phyloP scores from a whole-genome alignment of 441 rosid species.

The Bocquillonia castaneifolia region DNA sequence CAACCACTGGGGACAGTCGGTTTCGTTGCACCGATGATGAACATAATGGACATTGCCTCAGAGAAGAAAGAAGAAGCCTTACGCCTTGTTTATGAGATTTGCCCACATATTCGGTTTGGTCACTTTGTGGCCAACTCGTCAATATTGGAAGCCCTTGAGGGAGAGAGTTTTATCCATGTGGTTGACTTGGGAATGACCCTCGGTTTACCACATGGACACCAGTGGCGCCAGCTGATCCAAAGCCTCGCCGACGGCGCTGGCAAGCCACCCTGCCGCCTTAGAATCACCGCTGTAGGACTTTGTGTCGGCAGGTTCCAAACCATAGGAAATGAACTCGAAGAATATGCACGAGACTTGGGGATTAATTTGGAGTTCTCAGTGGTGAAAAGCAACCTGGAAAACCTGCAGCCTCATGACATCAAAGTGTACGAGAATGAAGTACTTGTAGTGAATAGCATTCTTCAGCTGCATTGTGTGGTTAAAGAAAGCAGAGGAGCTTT shows the following conservation, averaged over 20 bases:
- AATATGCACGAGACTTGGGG: slow-evolving; percentile 35
- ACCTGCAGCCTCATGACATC: slow-evolving; percentile 38
- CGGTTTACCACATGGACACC: slow-evolving; percentile 50
- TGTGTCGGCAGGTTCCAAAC: slow-evolving; percentile 26
- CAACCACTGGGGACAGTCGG: slow-evolving; percentile 46
- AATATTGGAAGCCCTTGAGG: slow-evolving; percentile 79
- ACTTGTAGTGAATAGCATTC: slow-evolving; percentile 50
- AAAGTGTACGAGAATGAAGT: slow-evolving; percentile 38
- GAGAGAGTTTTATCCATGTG: slow-evolving; percentile 59
- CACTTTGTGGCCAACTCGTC: slow-evolving; percentile 52
- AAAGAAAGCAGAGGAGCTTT: slow-evolving; percentile 63
- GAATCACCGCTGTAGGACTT: slow-evolving; percentile 50
- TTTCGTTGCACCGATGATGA: slow-evolving; percentile 26
- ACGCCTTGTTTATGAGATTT: slow-evolving; percentile 47
- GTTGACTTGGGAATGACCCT: slow-evolving; percentile 65
- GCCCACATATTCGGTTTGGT: slow-evolving; percentile 54
- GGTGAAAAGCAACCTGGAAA: slow-evolving; percentile 48
- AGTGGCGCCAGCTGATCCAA: slow-evolving; percentile 50
- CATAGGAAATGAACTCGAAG: slow-evolving; percentile 39
- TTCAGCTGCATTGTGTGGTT: slow-evolving; percentile 62
- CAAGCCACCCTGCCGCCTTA: slow-evolving; percentile 35
- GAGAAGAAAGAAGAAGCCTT: slow-evolving; percentile 54
- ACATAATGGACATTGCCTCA: slow-evolving; percentile 34
- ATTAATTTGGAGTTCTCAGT: slow-evolving; percentile 39
- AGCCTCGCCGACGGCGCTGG: slow-evolving; percentile 43